These are phyloP conservation scores for Corymbia maculata DNA, from an alignment of 345 rosid genomes.

Conservation along the genomic window DNA sequence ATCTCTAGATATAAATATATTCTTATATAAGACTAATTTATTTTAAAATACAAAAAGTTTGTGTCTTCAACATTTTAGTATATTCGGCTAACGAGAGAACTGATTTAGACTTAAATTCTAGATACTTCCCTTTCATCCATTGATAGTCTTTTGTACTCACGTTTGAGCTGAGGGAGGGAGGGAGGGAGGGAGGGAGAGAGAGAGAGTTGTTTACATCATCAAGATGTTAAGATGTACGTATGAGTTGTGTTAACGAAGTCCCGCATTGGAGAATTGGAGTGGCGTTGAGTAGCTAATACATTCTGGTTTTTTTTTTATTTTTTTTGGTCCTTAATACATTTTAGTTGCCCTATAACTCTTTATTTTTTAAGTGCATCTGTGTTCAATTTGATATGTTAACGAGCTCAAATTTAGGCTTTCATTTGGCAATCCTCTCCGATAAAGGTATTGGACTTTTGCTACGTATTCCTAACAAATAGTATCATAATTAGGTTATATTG, in stretches of 20 bases:
- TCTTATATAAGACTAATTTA: background rate
- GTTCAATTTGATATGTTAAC: too few species aligned
- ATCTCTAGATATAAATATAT: background rate
- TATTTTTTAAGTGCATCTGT: rapidly evolving
- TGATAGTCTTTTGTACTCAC: background rate
- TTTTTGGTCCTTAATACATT: too few species aligned
- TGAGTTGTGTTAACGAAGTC: background rate
- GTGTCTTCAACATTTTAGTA: background rate
- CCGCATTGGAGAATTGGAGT: too few species aligned
- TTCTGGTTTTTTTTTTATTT: too few species aligned
- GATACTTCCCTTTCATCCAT: background rate
- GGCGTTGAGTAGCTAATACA: too few species aligned
- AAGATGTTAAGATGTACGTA: background rate
- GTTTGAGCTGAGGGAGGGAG: too few species aligned
- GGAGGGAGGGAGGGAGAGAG: too few species aligned
- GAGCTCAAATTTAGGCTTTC: rapidly evolving
- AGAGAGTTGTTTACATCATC: background rate
- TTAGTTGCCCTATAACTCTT: rapidly evolving
- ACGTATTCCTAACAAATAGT: background rate
- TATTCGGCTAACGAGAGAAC: background rate
- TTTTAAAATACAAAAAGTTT: background rate
- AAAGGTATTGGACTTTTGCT: background rate
- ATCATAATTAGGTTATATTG: too few species aligned
- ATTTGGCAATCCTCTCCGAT: too few species aligned
- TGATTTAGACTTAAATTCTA: background rate